Conservation (phyloP, 1,284 basidiomycete genomes). For the Apiotrichum sp. region DNA sequence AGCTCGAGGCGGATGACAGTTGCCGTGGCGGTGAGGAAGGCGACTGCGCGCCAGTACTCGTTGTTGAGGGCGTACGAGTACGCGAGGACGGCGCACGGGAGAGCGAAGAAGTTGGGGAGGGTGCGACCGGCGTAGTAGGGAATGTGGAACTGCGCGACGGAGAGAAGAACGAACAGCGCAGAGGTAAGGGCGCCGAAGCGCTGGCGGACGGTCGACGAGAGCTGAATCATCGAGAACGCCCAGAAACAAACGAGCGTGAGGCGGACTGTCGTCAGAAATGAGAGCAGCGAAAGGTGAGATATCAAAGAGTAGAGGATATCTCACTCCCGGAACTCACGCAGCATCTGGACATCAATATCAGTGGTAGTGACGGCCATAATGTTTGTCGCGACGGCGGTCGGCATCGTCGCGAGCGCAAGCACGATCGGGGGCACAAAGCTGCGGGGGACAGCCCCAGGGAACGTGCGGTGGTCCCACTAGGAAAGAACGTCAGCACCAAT, state of each 20-base stretch:
- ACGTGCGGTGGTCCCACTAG: slow-evolving; percentile 83
- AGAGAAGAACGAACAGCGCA: slow-evolving; percentile 61
- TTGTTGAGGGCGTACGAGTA: slow-evolving; percentile 24
- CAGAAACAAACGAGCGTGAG: slow-evolving; percentile 65
- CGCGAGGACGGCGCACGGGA: slow-evolving; percentile 52
- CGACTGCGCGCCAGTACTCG: slow-evolving; percentile 35
- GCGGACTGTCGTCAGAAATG: slow-evolving; percentile 54
- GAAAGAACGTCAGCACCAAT: too few species aligned
- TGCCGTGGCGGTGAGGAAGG: slow-evolving; percentile 59
- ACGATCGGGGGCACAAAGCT: slow-evolving; percentile 62
- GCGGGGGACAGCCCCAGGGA: slow-evolving; percentile 83
- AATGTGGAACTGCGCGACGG: slow-evolving; percentile 79
- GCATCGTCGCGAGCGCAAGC: slow-evolving; percentile 31
- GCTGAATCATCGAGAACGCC: slow-evolving; percentile 57
- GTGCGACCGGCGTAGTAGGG: slow-evolving; percentile 91
- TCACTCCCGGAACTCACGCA: slow-evolving; percentile 49
- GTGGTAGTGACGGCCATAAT: slow-evolving; percentile 12
- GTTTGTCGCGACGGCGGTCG: slow-evolving; percentile 13
- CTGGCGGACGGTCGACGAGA: slow-evolving; percentile 58
- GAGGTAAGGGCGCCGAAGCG: slow-evolving; percentile 60
- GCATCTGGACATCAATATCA: slow-evolving; percentile 55
- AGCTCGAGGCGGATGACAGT: slow-evolving; percentile 79
- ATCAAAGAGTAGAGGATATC: too few species aligned
- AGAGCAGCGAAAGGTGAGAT: too few species aligned
- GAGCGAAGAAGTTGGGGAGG: slow-evolving; percentile 87